Conservation (phyloP, 305 asterid genomes). For the Solanum hybrid region DNA sequence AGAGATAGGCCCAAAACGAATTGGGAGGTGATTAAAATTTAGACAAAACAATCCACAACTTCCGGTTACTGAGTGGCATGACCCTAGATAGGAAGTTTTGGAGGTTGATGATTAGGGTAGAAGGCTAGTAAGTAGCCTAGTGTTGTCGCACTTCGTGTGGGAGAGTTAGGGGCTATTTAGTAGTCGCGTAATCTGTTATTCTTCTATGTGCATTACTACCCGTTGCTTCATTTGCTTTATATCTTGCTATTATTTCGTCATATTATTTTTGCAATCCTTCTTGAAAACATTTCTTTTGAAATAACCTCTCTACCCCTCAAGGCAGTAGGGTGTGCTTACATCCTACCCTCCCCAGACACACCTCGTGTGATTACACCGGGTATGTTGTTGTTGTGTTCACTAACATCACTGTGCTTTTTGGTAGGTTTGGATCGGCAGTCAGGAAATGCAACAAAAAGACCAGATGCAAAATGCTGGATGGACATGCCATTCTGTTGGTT, state of each 20-base stretch:
- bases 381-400: neutral
- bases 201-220: neutral
- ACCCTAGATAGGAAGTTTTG: neutral
- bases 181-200: neutral
- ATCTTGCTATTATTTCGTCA: neutral
- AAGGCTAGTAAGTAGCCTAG: neutral
- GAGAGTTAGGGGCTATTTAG: neutral
- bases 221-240: neutral
- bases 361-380: neutral
- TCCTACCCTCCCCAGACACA: neutral
- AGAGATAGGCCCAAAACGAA: neutral
- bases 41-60: neutral
- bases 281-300: neutral
- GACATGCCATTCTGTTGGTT: slow-evolving; percentile 94
- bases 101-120: neutral
- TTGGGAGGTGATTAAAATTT: neutral
- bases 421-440: slow-evolving; percentile 67
- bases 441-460: slow-evolving; percentile 26
- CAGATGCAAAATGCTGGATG: slow-evolving; percentile 52
- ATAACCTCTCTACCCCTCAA: neutral
- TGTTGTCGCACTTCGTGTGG: neutral
- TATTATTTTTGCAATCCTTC: neutral
- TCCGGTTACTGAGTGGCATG: neutral
- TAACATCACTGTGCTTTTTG: slow-evolving; percentile 5
- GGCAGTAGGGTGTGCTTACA: neutral